phyloP scores from a whole-genome alignment of 345 rosid genomes.

The Salix brachista region DNA sequence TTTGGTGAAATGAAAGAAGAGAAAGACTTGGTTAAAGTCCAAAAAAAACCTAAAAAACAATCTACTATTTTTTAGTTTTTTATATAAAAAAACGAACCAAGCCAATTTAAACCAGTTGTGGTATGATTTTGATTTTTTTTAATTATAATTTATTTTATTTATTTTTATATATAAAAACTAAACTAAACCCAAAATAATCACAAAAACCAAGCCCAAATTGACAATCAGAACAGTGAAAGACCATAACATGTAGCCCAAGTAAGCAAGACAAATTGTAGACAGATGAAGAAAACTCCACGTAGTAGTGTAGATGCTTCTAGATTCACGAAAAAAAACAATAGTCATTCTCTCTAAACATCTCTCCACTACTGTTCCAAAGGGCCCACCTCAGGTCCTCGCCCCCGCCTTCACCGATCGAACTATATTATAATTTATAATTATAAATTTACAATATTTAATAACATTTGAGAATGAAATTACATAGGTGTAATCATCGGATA shows the following conservation, averaged over 20 bases:
- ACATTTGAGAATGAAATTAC: background rate
- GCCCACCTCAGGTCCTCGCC: background rate
- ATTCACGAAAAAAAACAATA: background rate
- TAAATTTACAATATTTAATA: background rate
- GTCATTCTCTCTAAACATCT: background rate
- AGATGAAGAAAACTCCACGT: background rate
- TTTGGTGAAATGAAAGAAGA: too few relatives aligned
- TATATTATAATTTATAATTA: background rate
- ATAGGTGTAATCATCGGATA: too few relatives aligned
- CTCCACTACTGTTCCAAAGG: background rate
- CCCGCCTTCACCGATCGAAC: background rate
- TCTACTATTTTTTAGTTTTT: too few relatives aligned
- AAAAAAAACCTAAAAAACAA: too few relatives aligned
- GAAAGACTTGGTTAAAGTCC: too few relatives aligned
- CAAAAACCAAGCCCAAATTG: background rate
- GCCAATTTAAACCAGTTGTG: too few relatives aligned
- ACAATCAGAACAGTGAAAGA: background rate
- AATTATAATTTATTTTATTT: too few relatives aligned
- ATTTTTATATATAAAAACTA: background rate
- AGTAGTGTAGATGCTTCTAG: constrained; percentile 22
- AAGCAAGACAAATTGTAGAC: background rate
- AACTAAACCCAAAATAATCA: background rate
- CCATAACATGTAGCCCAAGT: background rate
- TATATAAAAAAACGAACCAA: too few relatives aligned
- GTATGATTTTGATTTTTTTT: too few relatives aligned